These are phyloP conservation scores for Corylus heterophylla DNA, from an alignment of 306 rosid genomes.

Conservation along the genomic window DNA sequence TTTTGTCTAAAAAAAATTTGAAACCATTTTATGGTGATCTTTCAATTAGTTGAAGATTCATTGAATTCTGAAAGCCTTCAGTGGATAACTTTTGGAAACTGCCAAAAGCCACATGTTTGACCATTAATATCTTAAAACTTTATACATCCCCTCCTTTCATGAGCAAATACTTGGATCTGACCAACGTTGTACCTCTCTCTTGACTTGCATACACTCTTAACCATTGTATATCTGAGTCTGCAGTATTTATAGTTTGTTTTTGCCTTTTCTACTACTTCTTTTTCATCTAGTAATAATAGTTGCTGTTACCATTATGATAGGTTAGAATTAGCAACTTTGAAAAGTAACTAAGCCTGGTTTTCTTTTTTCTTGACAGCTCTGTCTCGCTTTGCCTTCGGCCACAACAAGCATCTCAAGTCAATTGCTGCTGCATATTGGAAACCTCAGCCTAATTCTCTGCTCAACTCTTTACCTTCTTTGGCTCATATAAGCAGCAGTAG, in stretches of 20 bases:
- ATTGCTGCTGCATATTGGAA: conserved; percentile 93
- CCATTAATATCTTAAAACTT: neutral
- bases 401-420: conserved; percentile 87
- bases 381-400: conserved; percentile 96
- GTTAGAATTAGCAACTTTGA: neutral
- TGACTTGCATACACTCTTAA: neutral
- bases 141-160: neutral
- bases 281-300: neutral
- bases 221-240: neutral
- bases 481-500: conserved; percentile 62
- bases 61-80: neutral
- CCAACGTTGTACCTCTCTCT: neutral
- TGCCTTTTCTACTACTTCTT: neutral
- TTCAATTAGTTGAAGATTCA: neutral
- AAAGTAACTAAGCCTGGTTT: conserved; percentile 20
- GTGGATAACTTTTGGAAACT: neutral
- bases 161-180: neutral
- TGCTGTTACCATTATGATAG: neutral
- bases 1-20: neutral
- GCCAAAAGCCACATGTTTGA: neutral
- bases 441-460: conserved; percentile 77
- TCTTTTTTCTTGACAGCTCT: conserved; percentile 53
- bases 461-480: conserved; percentile 79
- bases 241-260: conserved; percentile 4
- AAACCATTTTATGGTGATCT: neutral